Percentiles rank a stretch among this genome's conserved stretches.
These are phyloP conservation scores for Trematosphaeria pertusa DNA, from an alignment of 2,329 filamentous ascomycete genomes.

Conservation along the genomic window DNA sequence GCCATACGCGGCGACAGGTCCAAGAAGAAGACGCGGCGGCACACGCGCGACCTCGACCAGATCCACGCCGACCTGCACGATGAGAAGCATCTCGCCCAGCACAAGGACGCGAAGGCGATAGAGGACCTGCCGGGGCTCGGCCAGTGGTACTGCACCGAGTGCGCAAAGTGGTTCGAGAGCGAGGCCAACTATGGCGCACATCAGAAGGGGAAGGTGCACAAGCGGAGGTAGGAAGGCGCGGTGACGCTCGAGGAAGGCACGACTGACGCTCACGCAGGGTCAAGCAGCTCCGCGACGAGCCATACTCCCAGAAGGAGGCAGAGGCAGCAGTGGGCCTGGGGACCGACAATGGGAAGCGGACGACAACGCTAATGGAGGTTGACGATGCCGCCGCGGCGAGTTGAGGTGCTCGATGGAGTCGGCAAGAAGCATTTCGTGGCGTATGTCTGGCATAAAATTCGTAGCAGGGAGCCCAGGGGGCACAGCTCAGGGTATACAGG, in stretches of 20 bases:
- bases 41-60: conserved; percentile 85
- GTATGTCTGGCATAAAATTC: too few species aligned
- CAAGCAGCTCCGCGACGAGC: conserved; percentile 81
- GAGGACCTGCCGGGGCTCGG: conserved; percentile 92
- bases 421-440: too few species aligned
- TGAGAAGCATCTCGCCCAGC: conserved; percentile 79
- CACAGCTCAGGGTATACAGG: not conserved
- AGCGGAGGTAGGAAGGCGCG: conserved; percentile 70
- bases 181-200: conserved; percentile 78
- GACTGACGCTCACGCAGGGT: conserved; percentile 62
- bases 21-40: conserved; percentile 56
- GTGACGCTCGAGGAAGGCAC: not conserved
- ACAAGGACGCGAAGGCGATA: conserved; percentile 76
- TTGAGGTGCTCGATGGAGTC: conserved; percentile 11
- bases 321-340: conserved; percentile 78
- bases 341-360: conserved; percentile 68
- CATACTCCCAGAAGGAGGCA: conserved; percentile 84
- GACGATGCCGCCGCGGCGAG: conserved; percentile 30
- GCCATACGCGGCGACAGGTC: conserved; percentile 58
- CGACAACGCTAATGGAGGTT: conserved; percentile 42
- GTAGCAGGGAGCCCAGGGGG: not conserved
- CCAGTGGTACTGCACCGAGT: conserved; percentile 86
- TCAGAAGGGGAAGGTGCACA: conserved; percentile 88
- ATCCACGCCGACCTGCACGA: conserved; percentile 82
- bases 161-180: conserved; percentile 95